A percentile compares a stretch with the other conserved stretches of the same genome.
phyloP scores from a whole-genome alignment of 495 filamentous ascomycete species.

The Rostrohypoxylon terebratum region DNA sequence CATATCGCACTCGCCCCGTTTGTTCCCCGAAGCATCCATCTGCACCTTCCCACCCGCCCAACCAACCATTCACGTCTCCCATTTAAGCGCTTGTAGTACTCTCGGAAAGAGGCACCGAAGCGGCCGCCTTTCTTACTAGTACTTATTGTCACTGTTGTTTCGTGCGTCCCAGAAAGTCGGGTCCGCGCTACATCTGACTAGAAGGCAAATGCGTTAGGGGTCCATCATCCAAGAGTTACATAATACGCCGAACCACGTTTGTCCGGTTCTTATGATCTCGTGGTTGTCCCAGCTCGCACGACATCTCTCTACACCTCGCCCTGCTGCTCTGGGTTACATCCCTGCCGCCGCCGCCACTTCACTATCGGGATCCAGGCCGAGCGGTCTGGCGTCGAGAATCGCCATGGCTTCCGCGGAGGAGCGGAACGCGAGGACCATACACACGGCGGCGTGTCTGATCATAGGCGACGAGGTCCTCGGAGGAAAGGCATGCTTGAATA shows the following conservation, averaged over 20 bases:
- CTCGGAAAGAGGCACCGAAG: neutral
- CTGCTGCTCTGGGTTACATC: constrained; percentile 65
- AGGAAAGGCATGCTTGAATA: constrained; percentile 76
- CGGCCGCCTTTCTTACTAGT: constrained; percentile 18
- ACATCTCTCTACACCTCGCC: constrained; percentile 74
- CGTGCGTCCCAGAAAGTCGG: neutral
- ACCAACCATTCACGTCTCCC: constrained; percentile 9
- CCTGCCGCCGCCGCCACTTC: constrained; percentile 60
- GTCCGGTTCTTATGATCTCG: constrained; percentile 70
- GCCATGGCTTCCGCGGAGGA: constrained; percentile 71
- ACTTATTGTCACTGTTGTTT: neutral
- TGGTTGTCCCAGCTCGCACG: constrained; percentile 78
- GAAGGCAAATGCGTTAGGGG: no score
- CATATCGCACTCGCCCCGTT: neutral
- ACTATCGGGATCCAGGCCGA: constrained; percentile 42
- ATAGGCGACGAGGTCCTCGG: constrained; percentile 97
- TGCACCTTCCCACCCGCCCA: constrained; percentile 4
- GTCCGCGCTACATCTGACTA: neutral
- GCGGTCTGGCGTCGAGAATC: constrained; percentile 46
- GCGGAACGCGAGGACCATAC: constrained; percentile 71
- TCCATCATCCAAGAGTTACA: neutral
- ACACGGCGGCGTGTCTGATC: constrained; percentile 92
- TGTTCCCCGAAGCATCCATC: neutral
- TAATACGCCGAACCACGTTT: neutral
- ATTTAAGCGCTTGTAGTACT: neutral